Percentiles rank a stretch among this genome's conserved stretches.
phyloP scores from a whole-genome alignment of 2,329 filamentous ascomycete species.

The Diaporthe citriasiana region DNA sequence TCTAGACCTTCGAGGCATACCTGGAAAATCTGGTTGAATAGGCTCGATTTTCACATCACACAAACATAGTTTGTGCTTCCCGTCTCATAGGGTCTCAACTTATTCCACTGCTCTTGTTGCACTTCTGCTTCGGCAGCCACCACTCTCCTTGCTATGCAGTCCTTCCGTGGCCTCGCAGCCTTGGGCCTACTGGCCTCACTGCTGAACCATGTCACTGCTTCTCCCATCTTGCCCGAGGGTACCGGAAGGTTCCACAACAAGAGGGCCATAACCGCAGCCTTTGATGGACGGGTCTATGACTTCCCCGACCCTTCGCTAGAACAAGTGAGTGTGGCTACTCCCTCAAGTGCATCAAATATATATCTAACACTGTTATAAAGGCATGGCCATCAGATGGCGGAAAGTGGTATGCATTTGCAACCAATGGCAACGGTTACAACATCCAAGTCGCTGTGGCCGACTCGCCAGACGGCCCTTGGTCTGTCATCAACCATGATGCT shows the following conservation, averaged over 20 bases:
- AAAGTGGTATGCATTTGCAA: conserved; percentile 71
- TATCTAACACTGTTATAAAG: conserved; percentile 17
- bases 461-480: conserved; percentile 62
- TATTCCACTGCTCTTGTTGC: neutral
- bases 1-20: conserved; percentile 9
- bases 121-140: neutral
- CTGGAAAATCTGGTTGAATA: neutral
- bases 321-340: conserved; percentile 47
- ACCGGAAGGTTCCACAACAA: conserved; percentile 26
- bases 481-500: conserved; percentile 64
- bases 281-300: conserved; percentile 49
- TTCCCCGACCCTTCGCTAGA: conserved; percentile 70
- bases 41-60: conserved; percentile 13
- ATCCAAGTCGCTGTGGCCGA: conserved; percentile 68
- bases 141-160: conserved; percentile 15
- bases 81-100: conserved; percentile 2
- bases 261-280: conserved; percentile 34
- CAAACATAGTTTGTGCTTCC: conserved; percentile 11
- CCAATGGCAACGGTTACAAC: conserved; percentile 63
- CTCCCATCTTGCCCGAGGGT: conserved; percentile 11
- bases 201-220: conserved; percentile 15
- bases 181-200: conserved; percentile 37
- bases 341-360: neutral
- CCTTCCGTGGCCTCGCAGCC: conserved; percentile 13
- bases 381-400: conserved; percentile 53